phyloP scores from a whole-genome alignment of 2,329 filamentous ascomycete genomes.

The Apiospora sp. region DNA sequence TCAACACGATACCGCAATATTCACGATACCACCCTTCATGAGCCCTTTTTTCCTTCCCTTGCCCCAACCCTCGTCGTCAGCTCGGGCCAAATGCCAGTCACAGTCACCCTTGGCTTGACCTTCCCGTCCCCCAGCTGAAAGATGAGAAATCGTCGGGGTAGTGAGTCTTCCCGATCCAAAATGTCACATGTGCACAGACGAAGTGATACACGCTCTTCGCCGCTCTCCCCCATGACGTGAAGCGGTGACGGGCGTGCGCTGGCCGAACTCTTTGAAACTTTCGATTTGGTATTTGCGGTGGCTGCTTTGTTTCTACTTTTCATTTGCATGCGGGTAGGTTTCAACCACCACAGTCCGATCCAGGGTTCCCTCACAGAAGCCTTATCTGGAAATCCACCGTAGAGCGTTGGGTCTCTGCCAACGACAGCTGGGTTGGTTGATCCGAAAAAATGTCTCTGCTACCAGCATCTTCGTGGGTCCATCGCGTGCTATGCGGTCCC shows the following conservation, averaged over 20 bases:
- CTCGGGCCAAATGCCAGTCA: not conserved
- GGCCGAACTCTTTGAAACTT: slow-evolving; percentile 6
- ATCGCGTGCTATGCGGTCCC: not conserved
- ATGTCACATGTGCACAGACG: slow-evolving; percentile 2
- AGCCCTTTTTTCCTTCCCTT: not conserved
- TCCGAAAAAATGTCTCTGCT: slow-evolving; percentile 1
- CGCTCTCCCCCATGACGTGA: slow-evolving; percentile 6
- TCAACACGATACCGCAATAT: not conserved
- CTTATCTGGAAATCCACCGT: not conserved
- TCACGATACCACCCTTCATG: slow-evolving; percentile 7
- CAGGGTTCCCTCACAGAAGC: not conserved
- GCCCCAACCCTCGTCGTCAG: not conserved
- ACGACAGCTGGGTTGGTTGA: not conserved
- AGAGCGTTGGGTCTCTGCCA: not conserved
- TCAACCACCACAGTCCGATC: not conserved
- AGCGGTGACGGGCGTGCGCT: not conserved
- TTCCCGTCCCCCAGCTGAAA: not conserved
- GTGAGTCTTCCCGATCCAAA: not conserved
- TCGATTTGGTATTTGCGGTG: not conserved
- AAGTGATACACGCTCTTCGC: slow-evolving; percentile 10
- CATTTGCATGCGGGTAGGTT: slow-evolving; percentile 6
- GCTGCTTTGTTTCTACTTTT: slow-evolving; percentile 6
- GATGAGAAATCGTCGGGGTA: not conserved
- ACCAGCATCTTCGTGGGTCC: slow-evolving; percentile 18
- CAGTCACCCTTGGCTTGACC: not conserved